Evolutionary conservation across 306 rosid genomes (phyloP).

Genomic region (Pachyrhizus erosus): DNA sequence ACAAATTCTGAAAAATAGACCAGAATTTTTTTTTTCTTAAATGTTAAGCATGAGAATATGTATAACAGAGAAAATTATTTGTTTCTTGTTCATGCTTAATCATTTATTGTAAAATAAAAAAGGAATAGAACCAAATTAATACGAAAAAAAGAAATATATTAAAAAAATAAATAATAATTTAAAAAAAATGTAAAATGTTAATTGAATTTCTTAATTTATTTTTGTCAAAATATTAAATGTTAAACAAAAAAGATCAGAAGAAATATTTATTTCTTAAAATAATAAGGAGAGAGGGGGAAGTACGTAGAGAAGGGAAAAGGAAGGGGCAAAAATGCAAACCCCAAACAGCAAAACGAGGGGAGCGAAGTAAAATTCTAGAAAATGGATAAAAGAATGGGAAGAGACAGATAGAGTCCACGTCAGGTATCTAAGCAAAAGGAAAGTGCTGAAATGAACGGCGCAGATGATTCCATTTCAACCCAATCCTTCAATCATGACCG

Average conservation of each 20-base stretch:
- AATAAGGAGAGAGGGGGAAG: not conserved
- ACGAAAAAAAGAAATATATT: too few species aligned
- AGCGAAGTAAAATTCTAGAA: not conserved
- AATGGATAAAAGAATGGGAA: not conserved
- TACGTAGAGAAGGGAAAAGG: not conserved
- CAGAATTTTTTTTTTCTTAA: not conserved
- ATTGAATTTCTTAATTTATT: not conserved
- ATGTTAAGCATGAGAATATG: not conserved
- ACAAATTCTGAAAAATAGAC: not conserved
- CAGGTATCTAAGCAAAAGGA: not conserved
- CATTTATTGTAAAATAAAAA: not conserved
- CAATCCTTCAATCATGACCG: slow-evolving; percentile 4
- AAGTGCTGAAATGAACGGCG: not conserved
- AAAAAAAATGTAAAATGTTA: not conserved
- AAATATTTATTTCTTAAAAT: not conserved
- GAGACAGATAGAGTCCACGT: not conserved
- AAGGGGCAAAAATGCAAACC: not conserved
- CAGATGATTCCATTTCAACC: slow-evolving; percentile 29
- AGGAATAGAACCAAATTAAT: not conserved
- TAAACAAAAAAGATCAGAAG: not conserved
- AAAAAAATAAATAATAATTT: not conserved
- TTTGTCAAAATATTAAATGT: not conserved
- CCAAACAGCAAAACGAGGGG: not conserved
- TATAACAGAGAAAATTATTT: not conserved
- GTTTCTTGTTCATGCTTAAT: not conserved